Percentiles rank a stretch among this genome's conserved stretches.
Evolutionary conservation across 2,329 filamentous ascomycete genomes (phyloP).

Genomic region (Ramichloridium luteum): DNA sequence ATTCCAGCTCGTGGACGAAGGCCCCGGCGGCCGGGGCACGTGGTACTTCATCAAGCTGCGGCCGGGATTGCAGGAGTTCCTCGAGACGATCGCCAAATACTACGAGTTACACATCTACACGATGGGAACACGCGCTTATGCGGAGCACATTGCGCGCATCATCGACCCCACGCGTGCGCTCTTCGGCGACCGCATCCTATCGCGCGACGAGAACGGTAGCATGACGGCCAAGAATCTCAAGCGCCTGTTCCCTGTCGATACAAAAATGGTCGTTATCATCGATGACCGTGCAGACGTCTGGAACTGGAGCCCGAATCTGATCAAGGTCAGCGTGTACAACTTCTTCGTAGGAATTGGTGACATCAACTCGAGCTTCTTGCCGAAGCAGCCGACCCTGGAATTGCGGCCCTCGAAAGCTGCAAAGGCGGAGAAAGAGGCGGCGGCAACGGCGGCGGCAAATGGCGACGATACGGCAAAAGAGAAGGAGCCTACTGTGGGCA

Average conservation of each 20-base stretch:
- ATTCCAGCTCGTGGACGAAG: conserved; percentile 84
- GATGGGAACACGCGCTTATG: conserved; percentile 97
- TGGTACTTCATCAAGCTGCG: conserved; percentile 99
- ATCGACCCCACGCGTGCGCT: conserved; percentile 81
- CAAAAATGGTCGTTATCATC: conserved; percentile 98
- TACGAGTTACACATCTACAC: conserved; percentile 98
- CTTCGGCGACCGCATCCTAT: conserved; percentile 90
- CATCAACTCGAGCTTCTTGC: conserved; percentile 95
- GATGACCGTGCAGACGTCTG: conserved; percentile 95
- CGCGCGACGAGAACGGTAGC: conserved; percentile 91
- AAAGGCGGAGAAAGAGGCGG: conserved; percentile 11
- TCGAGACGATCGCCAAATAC: conserved; percentile 61
- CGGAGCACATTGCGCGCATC: conserved; percentile 78
- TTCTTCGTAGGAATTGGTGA: conserved; percentile 98
- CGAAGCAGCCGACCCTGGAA: conserved; percentile 50
- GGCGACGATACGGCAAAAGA: conserved; percentile 4
- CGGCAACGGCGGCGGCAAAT: conserved; percentile 4
- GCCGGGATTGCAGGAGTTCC: conserved; percentile 69
- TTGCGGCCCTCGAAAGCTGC: conserved; percentile 15
- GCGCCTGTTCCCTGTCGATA: conserved; percentile 87
- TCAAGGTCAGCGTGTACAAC: conserved; percentile 90
- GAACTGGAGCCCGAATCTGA: conserved; percentile 83
- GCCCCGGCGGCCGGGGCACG: conserved; percentile 60
- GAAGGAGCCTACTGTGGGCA: conserved; percentile 6
- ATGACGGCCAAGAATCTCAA: conserved; percentile 83